These are phyloP conservation scores for Suillus ampliporus DNA, from an alignment of 768 basidiomycete genomes.

Conservation along the genomic window DNA sequence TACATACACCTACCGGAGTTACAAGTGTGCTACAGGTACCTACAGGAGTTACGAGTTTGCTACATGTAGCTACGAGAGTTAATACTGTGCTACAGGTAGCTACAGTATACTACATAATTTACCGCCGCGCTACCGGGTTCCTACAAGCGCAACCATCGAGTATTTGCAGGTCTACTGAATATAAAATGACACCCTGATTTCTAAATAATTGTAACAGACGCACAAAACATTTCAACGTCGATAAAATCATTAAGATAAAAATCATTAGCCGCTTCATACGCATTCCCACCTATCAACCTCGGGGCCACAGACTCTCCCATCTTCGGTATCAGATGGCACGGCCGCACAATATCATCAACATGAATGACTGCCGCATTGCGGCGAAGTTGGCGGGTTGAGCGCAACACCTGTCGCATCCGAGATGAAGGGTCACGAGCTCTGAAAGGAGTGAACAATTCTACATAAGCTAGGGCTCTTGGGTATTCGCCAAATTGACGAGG, in stretches of 20 bases:
- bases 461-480: conserved; percentile 25
- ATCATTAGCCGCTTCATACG: conserved; percentile 1
- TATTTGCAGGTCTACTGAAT: too few species aligned
- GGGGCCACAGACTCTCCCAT: conserved; percentile 25
- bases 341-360: conserved; percentile 6
- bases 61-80: too few species aligned
- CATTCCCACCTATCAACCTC: conserved; percentile 7
- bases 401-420: conserved; percentile 3
- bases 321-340: conserved; percentile 13
- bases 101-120: too few species aligned
- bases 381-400: conserved; percentile 8
- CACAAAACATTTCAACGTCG: not conserved
- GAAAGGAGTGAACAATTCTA: conserved; percentile 32
- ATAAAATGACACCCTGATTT: too few species aligned
- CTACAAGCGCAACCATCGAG: too few species aligned
- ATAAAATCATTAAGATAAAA: conserved; percentile 14
- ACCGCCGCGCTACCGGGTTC: too few species aligned
- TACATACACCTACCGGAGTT: too few species aligned
- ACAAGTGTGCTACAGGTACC: too few species aligned
- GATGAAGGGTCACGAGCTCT: not conserved
- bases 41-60: too few species aligned
- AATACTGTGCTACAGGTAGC: too few species aligned
- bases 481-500: conserved; percentile 8
- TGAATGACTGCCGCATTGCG: conserved; percentile 6
- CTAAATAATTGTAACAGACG: too few species aligned